phyloP scores from a whole-genome alignment of 108 stramenopile genomes.

The Cyclostephanos tholiformis region DNA sequence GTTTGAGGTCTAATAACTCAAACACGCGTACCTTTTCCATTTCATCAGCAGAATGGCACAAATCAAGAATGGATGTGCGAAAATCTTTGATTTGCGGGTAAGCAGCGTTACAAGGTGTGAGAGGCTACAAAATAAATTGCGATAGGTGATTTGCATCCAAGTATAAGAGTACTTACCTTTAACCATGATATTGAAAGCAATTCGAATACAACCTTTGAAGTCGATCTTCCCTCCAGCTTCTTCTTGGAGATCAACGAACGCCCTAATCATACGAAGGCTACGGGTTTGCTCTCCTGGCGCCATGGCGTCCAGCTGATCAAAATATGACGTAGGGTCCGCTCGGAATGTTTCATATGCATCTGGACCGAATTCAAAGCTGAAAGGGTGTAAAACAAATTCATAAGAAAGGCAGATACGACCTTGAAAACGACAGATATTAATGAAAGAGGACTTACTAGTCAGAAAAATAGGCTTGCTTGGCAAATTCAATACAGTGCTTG shows the following conservation, averaged over 20 bases:
- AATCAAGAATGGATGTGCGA: conserved; percentile 49
- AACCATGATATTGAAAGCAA: conserved; percentile 57
- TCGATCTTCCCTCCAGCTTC: conserved; percentile 53
- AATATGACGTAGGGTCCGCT: conserved; percentile 43
- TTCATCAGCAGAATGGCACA: conserved; percentile 51
- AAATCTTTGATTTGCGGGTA: conserved; percentile 23
- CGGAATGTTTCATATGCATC: conserved; percentile 56
- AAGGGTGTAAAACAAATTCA: background rate
- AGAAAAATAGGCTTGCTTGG: conserved; percentile 61
- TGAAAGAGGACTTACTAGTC: conserved; percentile 40
- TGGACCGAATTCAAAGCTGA: conserved; percentile 54
- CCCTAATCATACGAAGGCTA: conserved; percentile 53
- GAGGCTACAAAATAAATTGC: no score
- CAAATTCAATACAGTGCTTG: conserved; percentile 92
- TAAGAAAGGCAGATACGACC: background rate
- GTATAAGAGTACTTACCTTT: conserved; percentile 14
- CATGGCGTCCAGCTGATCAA: conserved; percentile 57
- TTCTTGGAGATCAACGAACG: conserved; percentile 53
- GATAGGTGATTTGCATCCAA: no score
- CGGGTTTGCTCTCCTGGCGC: conserved; percentile 50
- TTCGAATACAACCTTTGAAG: conserved; percentile 48
- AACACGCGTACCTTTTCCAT: conserved; percentile 43
- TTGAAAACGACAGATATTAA: background rate
- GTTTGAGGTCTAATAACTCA: background rate
- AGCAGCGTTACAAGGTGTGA: background rate